Evolutionary conservation across 495 filamentous ascomycete species (phyloP), one percentile per base, ranked within the genome.

Genomic region (Bacidia gigantensis): DNA sequence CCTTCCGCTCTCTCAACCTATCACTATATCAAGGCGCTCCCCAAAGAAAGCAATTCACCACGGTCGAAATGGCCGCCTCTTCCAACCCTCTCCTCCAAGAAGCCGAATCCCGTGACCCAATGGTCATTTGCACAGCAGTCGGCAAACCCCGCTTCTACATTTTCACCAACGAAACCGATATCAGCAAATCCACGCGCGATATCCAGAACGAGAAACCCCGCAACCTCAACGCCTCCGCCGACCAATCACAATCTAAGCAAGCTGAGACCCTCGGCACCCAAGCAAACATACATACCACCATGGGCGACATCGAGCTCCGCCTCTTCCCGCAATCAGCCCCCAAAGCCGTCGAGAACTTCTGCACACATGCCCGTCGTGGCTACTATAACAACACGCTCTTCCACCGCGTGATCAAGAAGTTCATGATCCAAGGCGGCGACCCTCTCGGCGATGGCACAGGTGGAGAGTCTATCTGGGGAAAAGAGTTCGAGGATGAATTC

Each of bases 301-400:
- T 89, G 63, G 92, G 92, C 50, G 92, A 99, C 64, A 95, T 99
- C 56, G 86, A 92, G 55, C 79, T 99, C 45, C 86, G 92, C 0
- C 74, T 99, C 18, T 99, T 88, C 72, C 90, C 93, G 0, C 83
- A 89, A 51, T 87, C 87, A 0, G 89, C 92, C 1, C 93, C 92
- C 26, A 89, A 88, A 60, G 83, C 92, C 0, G 92, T 99, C n/a
- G 93, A 99, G 71, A 99, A 99, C 67, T 99, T 99, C 62, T 86
- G 89, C 46, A 93, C 88, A 0, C 92, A 97, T 56, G 76, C 87
- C 1, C 83, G 81, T 49, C 79, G 78, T 49, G 87, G 87, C 1
- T 97, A 97, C 67, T 99, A 97, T 72, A 95, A 97, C 67, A 85
- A 86, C 64, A 89, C 89, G 11, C 89, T 95, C 56, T 99, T 99